phyloP scores from a whole-genome alignment of 2,329 filamentous ascomycete genomes.

The Monosporascus ibericus region DNA sequence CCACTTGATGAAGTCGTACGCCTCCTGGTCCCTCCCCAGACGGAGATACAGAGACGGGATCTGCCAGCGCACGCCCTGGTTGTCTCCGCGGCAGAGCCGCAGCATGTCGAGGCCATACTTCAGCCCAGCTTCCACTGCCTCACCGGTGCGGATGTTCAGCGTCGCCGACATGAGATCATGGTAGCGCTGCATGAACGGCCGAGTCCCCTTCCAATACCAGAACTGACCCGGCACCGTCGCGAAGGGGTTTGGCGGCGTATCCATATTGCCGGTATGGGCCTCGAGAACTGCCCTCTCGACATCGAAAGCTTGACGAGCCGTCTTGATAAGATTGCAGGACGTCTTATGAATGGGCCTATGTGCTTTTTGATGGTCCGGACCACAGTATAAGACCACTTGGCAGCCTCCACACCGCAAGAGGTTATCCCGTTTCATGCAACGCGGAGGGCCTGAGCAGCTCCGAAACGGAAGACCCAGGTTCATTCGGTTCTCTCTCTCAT shows the following conservation, averaged over 20 bases:
- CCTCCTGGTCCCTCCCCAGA: slow-evolving; percentile 18
- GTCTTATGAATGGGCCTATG: slow-evolving; percentile 12
- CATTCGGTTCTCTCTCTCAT: slow-evolving; percentile 4
- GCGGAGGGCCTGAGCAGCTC: slow-evolving; percentile 1
- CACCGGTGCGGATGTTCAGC: slow-evolving; percentile 10
- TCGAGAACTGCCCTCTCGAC: slow-evolving; percentile 5
- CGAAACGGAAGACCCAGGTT: slow-evolving; percentile 13
- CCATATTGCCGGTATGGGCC: background rate
- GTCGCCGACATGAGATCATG: slow-evolving; percentile 6
- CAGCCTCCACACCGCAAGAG: slow-evolving; percentile 12
- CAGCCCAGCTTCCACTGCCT: slow-evolving; percentile 12
- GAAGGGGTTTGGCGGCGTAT: slow-evolving; percentile 3
- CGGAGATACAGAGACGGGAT: slow-evolving; percentile 14
- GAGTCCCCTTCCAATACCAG: slow-evolving; percentile 1
- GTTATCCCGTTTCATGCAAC: slow-evolving; percentile 5
- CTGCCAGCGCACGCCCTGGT: slow-evolving; percentile 8
- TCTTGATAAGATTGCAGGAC: slow-evolving; percentile 10
- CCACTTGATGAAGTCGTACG: slow-evolving; percentile 20
- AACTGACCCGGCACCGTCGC: slow-evolving; percentile 3
- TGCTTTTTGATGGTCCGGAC: slow-evolving; percentile 10
- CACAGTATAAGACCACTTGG: slow-evolving; percentile 11
- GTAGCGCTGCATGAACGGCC: slow-evolving; percentile 10
- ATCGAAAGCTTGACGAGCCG: slow-evolving; percentile 1
- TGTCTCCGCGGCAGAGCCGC: slow-evolving; percentile 13
- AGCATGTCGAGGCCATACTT: slow-evolving; percentile 9